Conservation (phyloP, 1,284 basidiomycete species). For the Inonotus obliquus region DNA sequence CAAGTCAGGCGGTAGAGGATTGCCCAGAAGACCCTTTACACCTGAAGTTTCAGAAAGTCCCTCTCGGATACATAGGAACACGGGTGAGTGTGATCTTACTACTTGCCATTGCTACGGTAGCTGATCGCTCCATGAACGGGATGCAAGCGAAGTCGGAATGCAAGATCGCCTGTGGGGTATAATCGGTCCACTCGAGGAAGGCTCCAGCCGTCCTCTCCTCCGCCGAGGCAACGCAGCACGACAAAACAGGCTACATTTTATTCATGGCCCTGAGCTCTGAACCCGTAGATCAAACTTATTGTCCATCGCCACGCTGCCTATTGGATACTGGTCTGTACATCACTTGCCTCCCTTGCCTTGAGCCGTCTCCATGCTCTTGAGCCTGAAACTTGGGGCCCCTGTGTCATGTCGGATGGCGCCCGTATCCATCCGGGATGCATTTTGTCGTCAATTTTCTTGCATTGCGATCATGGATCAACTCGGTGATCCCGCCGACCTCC, state of each 20-base stretch:
- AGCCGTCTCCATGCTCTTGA: neutral
- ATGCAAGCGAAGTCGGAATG: neutral
- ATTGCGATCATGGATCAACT: neutral
- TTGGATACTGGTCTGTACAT: neutral
- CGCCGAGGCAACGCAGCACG: neutral
- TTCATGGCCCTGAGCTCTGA: neutral
- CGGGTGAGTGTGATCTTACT: neutral
- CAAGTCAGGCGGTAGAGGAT: neutral
- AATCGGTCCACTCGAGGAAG: neutral
- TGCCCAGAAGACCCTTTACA: neutral
- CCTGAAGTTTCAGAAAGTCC: neutral
- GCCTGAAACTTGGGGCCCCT: neutral
- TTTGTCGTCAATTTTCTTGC: neutral
- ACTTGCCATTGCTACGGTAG: neutral
- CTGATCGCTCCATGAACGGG: neutral
- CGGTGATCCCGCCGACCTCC: neutral
- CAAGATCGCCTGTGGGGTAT: neutral
- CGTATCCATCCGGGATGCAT: conserved; percentile 1
- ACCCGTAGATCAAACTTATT: neutral
- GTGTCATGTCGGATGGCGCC: neutral
- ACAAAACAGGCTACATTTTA: neutral
- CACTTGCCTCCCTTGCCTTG: neutral
- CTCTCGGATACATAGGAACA: neutral
- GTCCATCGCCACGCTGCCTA: neutral
- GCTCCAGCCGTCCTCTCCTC: neutral